Evolutionary conservation across 192 early-diverging fungal species (phyloP).

Genomic region (Backusella circina): DNA sequence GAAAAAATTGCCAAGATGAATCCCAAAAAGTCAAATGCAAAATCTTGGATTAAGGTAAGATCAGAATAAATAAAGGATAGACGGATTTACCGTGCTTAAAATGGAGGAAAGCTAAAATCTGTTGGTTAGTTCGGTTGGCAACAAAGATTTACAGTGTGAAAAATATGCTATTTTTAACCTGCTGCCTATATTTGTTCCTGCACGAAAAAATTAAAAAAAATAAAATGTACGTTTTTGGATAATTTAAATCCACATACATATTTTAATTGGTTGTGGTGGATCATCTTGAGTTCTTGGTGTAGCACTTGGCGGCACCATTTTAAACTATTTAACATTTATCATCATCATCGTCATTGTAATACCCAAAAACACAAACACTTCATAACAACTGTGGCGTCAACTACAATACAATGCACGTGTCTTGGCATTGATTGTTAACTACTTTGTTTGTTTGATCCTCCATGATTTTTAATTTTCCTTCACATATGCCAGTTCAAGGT

Average conservation of each 20-base stretch:
- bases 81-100: neutral
- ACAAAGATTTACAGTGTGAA: neutral
- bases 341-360: neutral
- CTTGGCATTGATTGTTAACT: neutral
- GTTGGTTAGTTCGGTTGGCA: neutral
- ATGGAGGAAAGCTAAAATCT: neutral
- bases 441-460: neutral
- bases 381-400: neutral
- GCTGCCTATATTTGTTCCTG: neutral
- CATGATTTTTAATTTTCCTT: neutral
- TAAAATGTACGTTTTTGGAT: neutral
- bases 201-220: neutral
- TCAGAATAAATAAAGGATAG: neutral
- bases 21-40: neutral
- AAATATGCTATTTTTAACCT: neutral
- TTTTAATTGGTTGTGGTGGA: neutral
- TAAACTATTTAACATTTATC: neutral
- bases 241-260: neutral
- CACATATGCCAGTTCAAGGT: neutral
- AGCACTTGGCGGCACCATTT: neutral
- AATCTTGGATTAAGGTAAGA: neutral
- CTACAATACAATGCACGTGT: neutral
- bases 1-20: neutral
- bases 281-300: neutral
- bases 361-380: neutral